Evolutionary conservation across 1,284 basidiomycete species (phyloP), one percentile per base, ranked within the genome.

Genomic region (Sparassis latifolia): DNA sequence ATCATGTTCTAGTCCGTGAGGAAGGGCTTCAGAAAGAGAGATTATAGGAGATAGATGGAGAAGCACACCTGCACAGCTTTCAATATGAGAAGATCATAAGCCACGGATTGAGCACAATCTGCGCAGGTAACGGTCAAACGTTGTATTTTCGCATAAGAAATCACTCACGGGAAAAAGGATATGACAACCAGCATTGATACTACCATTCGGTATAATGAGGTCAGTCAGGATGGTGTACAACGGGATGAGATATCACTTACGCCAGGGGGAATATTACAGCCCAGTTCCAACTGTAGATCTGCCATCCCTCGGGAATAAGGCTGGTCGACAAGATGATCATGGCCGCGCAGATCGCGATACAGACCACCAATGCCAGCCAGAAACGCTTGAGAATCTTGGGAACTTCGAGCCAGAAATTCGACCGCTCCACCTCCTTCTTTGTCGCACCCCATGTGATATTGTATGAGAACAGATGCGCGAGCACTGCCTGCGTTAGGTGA

Each of bases 331-430:
- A 62, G 33, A 89, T 63, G 47, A 79, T 65, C 70, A 89, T 82
- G 47, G 63, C 69, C 2, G 69, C 75, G 41, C 81, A 66, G 31
- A 71, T 53, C 32, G 76, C 27, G 46, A 77, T 58, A 48, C 73
- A 82, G 40, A 90, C 54, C 30, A 79, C 52, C 52, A 93, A 72
- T 42, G 82, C 72, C 28, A 82, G 61, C 67, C 85, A 81, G 70
- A 89, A 89, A 10, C 86, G 79, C 58, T 84, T 81, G 62, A 84
- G 70, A 64, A 92, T 92, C 54, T 77, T 80, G 0, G 92, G 92
- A 5, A 92, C 82, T 66, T 94, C 91, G 48, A 86, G 79, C 80
- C 89, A 93, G 73, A 93, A 92, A 66, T 92, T 92, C 10, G 83
- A 88, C 48, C 80, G 75, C 66, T 89, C 83, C 48, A 88, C 86